phyloP scores from a whole-genome alignment of 208 protist species.

The Acanthamoeba sp. region DNA sequence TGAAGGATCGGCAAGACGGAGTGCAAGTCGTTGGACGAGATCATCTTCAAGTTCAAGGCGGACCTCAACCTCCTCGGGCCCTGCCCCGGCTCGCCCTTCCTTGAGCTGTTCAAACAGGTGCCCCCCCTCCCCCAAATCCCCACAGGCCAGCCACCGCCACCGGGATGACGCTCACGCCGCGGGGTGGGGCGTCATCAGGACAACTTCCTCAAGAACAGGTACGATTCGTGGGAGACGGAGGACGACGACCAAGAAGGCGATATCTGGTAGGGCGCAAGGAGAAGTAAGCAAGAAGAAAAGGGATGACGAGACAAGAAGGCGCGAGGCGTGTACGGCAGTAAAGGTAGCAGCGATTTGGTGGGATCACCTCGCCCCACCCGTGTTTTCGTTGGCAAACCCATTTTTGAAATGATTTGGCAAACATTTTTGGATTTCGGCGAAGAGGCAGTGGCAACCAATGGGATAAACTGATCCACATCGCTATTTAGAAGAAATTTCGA shows the following conservation, averaged over 20 bases:
- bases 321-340: too few species aligned
- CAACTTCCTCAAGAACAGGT: conserved; percentile 41
- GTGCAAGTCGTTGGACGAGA: conserved; percentile 65
- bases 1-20: conserved; percentile 61
- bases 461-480: not conserved
- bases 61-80: conserved; percentile 27
- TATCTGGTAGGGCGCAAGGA: not conserved
- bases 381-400: too few species aligned
- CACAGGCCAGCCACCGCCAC: too few species aligned
- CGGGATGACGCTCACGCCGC: not conserved
- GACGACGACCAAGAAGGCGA: conserved; percentile 29
- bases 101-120: conserved; percentile 24
- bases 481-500: not conserved
- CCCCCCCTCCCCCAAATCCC: not conserved
- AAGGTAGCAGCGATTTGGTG: not conserved
- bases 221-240: conserved; percentile 46
- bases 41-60: conserved; percentile 65
- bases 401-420: not conserved
- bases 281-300: too few species aligned
- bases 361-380: too few species aligned
- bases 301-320: not conserved
- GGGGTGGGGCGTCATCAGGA: not conserved
- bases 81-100: conserved; percentile 29
- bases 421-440: not conserved
- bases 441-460: not conserved